These are phyloP conservation scores for Cladophialophora psammophila DNA, from an alignment of 2,329 filamentous ascomycete genomes.

Conservation along the genomic window DNA sequence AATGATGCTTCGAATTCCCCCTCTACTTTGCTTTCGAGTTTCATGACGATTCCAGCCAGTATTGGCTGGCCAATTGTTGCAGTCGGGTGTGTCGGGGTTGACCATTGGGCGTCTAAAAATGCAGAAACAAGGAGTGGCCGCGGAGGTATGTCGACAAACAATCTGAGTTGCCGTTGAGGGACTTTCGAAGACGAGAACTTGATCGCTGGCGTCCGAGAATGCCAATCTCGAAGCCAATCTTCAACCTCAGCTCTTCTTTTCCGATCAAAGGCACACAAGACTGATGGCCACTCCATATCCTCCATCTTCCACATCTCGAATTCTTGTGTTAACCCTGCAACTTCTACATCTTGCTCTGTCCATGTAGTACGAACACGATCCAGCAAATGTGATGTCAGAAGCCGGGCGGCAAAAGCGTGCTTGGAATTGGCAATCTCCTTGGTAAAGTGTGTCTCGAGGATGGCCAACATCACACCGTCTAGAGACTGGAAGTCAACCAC, in stretches of 20 bases:
- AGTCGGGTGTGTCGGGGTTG: slow-evolving; percentile 35
- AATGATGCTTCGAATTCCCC: slow-evolving; percentile 73
- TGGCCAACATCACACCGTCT: slow-evolving; percentile 71
- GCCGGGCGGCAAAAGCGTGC: slow-evolving; percentile 55
- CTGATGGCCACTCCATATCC: slow-evolving; percentile 61
- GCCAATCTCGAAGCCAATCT: slow-evolving; percentile 64
- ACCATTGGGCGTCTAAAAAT: slow-evolving; percentile 58
- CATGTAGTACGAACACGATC: slow-evolving; percentile 56
- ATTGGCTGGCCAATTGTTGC: slow-evolving; percentile 55
- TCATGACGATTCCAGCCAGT: slow-evolving; percentile 50
- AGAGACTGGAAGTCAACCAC: slow-evolving; percentile 78
- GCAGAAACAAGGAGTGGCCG: slow-evolving; percentile 84
- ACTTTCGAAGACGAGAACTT: slow-evolving; percentile 21
- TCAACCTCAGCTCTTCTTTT: slow-evolving; percentile 53
- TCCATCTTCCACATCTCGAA: slow-evolving; percentile 61
- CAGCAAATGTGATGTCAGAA: slow-evolving; percentile 61
- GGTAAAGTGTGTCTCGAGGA: slow-evolving; percentile 56
- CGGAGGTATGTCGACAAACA: slow-evolving; percentile 88
- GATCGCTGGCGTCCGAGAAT: slow-evolving; percentile 50
- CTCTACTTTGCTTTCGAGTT: slow-evolving; percentile 56
- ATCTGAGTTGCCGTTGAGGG: slow-evolving; percentile 69
- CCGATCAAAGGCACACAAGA: slow-evolving; percentile 60
- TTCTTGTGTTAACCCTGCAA: slow-evolving; percentile 61
- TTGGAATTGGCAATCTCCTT: slow-evolving; percentile 56
- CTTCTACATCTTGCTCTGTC: slow-evolving; percentile 60